A percentile compares a stretch with the other conserved stretches of the same genome.
phyloP scores from a whole-genome alignment of 331 rosid species.

The Malus hybrid region DNA sequence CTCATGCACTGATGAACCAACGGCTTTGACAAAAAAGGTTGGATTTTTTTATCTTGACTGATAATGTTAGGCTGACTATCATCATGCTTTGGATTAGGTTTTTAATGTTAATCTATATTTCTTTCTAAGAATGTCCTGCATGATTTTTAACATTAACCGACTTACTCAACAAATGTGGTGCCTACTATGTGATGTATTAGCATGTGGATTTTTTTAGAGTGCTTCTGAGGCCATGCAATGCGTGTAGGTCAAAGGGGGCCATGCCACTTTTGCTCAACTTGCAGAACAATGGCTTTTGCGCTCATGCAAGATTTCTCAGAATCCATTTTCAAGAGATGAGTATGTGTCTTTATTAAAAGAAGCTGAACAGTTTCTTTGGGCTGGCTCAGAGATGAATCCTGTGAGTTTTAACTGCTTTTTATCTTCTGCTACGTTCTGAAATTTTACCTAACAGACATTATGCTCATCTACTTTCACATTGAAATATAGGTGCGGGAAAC shows the following conservation, averaged over 20 bases:
- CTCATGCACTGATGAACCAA: constrained; percentile 34
- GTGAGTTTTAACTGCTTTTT: constrained; percentile 40
- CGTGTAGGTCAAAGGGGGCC: constrained; percentile 64
- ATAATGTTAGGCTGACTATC: not conserved
- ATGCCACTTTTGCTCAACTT: constrained; percentile 47
- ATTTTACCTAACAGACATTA: constrained; percentile 4
- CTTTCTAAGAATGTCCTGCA: not conserved
- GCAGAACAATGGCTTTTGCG: constrained; percentile 64
- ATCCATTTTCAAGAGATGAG: constrained; percentile 49
- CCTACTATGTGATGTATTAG: not conserved
- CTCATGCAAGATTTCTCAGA: constrained; percentile 46
- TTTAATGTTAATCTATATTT: not conserved
- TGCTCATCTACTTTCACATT: constrained; percentile 10
- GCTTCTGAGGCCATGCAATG: constrained; percentile 27
- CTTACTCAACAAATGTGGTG: not conserved
- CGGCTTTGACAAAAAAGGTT: constrained; percentile 71
- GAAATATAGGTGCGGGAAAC: constrained; percentile 66
- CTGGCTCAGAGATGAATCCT: constrained; percentile 89
- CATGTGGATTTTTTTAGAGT: not conserved
- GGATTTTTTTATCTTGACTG: not conserved
- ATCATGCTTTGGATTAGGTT: not conserved
- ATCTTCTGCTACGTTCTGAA: constrained; percentile 13
- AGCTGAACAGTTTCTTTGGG: constrained; percentile 97
- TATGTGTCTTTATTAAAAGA: constrained; percentile 47
- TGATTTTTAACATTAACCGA: not conserved